Base-by-base conservation (phyloP, 2,329 filamentous ascomycete species). In the Drechslerella stenobrocha region DNA sequence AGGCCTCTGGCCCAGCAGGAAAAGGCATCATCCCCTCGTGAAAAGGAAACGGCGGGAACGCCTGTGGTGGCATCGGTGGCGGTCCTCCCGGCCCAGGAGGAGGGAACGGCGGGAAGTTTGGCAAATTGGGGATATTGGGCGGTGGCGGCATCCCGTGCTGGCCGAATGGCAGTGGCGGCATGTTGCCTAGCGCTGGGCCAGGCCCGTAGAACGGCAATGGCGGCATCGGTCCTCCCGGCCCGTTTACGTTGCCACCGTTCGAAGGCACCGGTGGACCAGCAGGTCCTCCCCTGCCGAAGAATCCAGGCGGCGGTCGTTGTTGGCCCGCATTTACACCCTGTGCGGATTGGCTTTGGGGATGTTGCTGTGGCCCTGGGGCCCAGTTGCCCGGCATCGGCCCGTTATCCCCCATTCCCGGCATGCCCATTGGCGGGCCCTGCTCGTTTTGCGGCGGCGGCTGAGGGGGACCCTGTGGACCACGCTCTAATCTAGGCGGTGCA, bases 141-240 rank as follows among this genome's bases (percentile, higher is more conserved):
- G 63, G 63, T 24, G 63, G 61, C 22, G 61, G 63, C 63, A 67
- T 67, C 9, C 63, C 63, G 40, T 67, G 63, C 18, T 67, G 63
- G 28, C 63, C 63, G 20, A 67, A 67, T 11, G 63, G 63, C 20
- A 67, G 18, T 18, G 63, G 63, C 11, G 63, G 63, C 63, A 67
- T 67, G 20, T 60, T 67, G 22, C 34, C 63, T 18, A 67, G 28
- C 20, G 55, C 63, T 30, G 63, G 63, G 28, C 52, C 60, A 4
- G 60, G 60, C 4, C 44, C 63, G 32, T 67, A 67, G 30, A 67
- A 67, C n/a, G 63, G 63, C n/a, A 67, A 13, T 28, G 63, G 63
- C 18, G 63, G 63, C 63, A 67, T 67, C 5, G 63, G 61, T 24
- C 61, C 61, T 20, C 35, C 51, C n/a, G 59, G 60, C 8, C 63